Evolutionary conservation across 352 stramenopile genomes (phyloP).

Genomic region (Pseudoperonospora humuli): DNA sequence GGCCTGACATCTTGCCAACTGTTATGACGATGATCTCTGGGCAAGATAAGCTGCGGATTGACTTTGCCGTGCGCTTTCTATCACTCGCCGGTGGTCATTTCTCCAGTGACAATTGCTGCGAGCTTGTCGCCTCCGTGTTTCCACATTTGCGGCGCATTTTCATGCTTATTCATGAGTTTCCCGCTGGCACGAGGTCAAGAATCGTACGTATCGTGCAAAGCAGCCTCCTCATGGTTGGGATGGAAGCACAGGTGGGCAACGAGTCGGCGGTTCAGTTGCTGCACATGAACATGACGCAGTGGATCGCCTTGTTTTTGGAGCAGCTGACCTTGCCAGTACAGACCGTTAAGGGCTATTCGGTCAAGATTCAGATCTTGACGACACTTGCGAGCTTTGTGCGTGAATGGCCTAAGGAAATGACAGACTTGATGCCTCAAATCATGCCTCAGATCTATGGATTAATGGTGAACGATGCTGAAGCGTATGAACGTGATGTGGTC

Average conservation of each 20-base stretch:
- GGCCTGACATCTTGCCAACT: conserved; percentile 60
- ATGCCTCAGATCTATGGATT: conserved; percentile 63
- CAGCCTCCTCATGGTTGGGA: conserved; percentile 73
- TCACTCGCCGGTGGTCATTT: conserved; percentile 66
- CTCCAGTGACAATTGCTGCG: conserved; percentile 71
- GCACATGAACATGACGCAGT: conserved; percentile 55
- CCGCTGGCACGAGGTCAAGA: conserved; percentile 38
- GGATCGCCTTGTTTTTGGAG: conserved; percentile 62
- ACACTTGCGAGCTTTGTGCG: conserved; percentile 72
- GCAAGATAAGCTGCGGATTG: conserved; percentile 46
- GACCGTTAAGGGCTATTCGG: conserved; percentile 44
- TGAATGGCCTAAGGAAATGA: conserved; percentile 80
- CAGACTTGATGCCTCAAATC: conserved; percentile 57
- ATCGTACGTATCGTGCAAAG: conserved; percentile 72
- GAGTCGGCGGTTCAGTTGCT: conserved; percentile 43
- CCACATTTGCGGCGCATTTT: conserved; percentile 67
- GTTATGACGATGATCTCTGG: conserved; percentile 52
- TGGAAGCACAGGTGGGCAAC: conserved; percentile 76
- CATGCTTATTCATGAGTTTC: conserved; percentile 34
- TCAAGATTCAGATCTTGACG: conserved; percentile 73
- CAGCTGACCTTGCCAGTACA: conserved; percentile 38
- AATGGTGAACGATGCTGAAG: conserved; percentile 31
- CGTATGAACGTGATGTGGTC: conserved; percentile 55
- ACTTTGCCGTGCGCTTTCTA: conserved; percentile 69
- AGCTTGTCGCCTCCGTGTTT: conserved; percentile 66